Evolutionary conservation across 139 green algal species (phyloP), one percentile per base, ranked within the genome.

Genomic region (Diplosphaera chodatii): DNA sequence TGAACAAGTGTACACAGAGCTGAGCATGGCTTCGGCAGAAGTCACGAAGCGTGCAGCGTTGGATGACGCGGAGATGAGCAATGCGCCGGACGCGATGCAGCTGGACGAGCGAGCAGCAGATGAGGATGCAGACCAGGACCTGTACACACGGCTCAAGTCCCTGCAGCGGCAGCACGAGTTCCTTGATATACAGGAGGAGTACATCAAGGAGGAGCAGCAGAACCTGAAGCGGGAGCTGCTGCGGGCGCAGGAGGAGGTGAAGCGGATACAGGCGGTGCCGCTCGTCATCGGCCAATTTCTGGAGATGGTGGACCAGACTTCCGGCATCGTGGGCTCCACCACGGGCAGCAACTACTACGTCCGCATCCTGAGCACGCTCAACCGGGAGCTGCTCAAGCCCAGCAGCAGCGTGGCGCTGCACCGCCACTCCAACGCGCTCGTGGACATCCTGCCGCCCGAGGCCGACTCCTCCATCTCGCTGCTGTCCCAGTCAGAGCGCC

Each of bases 241-340:
- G 79, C 85, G 92, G 4, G 94, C 96, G 10, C 94, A 98, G 76
- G 96, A 99, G 81, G 94, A 98, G 77, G 94, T 99, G 4, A 98
- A 98, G 87, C 88, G 94, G 34, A 99, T 99, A 59, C 91, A 98
- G 84, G 89, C 85, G 1, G 95, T 99, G 64, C 96, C 96, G 2
- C 80, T 99, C 28, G 94, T 99, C 34, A 99, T 99, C 67, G 96
- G 96, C 2, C 96, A 99, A 77, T 99, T 99, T 67, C 73, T 99
- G 62, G 94, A 98, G 80, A 59, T 59, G 48, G 48, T 59, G 48
- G 48, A 59, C 48, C 48, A 59, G 48, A 59, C 13, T 3, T 59
- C 48, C 16, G 96, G 93, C 30, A 99, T 99, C 65, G 93, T 99
- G 28, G 92, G 93, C n/a, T 96, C 88, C 21, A 99, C 96, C 0